Conservation (phyloP, 176 grass and related monocot genomes). For the Saccharum officinarum region DNA sequence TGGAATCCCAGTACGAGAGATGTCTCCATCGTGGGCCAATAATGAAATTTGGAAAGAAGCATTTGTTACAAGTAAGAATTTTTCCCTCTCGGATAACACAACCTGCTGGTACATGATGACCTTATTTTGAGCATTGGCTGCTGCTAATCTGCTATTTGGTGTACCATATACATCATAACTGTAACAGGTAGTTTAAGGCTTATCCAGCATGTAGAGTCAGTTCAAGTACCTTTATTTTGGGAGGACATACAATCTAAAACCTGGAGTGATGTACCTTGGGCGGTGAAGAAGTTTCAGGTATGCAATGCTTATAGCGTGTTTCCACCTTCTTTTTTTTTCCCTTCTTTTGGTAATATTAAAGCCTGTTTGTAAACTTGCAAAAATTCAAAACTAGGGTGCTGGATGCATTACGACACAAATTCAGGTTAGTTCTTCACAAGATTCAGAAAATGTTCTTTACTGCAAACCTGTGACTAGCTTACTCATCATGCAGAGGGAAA, state of each 20-base stretch:
- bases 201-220: neutral
- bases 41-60: constrained; percentile 81
- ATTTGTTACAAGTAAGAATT: constrained; percentile 83
- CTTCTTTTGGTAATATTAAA: neutral
- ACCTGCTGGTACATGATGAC: neutral
- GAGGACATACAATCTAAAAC: no score
- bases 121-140: constrained; percentile 12
- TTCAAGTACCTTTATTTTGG: no score
- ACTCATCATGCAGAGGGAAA: constrained; percentile 33
- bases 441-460: neutral
- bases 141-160: constrained; percentile 29
- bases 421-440: constrained; percentile 56
- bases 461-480: neutral
- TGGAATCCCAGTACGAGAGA: constrained; percentile 61
- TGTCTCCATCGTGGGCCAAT: constrained; percentile 78
- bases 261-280: no score
- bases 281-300: no score
- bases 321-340: no score
- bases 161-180: neutral
- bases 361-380: constrained; percentile 29
- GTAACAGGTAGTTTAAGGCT: constrained; percentile 88
- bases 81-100: neutral
- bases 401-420: constrained; percentile 75
- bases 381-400: constrained; percentile 59
- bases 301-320: no score